Evolutionary conservation across 257 asterid genomes (phyloP), one percentile per base, ranked within the genome.

Genomic region (Petunia secreta): DNA sequence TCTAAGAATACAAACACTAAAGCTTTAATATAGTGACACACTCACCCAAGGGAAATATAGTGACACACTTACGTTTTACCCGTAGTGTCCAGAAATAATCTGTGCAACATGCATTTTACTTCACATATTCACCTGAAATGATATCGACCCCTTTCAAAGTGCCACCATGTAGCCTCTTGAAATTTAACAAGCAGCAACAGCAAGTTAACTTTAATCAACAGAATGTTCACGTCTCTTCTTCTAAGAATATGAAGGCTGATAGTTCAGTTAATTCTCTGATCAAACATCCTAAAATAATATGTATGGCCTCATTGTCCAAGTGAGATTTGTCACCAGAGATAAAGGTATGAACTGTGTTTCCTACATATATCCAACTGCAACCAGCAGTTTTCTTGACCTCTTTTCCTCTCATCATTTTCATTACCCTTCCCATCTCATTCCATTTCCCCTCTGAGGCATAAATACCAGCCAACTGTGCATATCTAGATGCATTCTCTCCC

Each of bases 361-460:
- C 92, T 37, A 89, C 64, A 54, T 84, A 92, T 39, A 95, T 78
- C 99, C 98, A 95, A 63, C 98, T 95, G 69, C 97, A 91, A 67
- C 97, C 99, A 1, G 92, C 86, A 64, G 83, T 68, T 86, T 95
- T 95, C 91, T 89, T 95, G 43, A 75, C 92, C 58, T 89, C 93
- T 82, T 84, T 89, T 83, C 89, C 88, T 83, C 95, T 93, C 98
- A 95, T 95, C 82, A 85, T 86, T 89, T 89, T 91, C 99, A 95
- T 89, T 77, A 93, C 80, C 84, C 98, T 83, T 43, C 95, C 93
- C 96, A 86, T 93, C 75, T 95, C 98, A 2, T 86, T 92, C 99
- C 99, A 93, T 84, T 83, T 84, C 16, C 91, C 97, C 4, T 90
- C 97, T 3, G 86, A 88, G 7, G 97, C 98, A 82, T 95, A 95